Evolutionary conservation across 371 early-diverging fungal species (phyloP).

Genomic region (Blakeslea trispora): DNA sequence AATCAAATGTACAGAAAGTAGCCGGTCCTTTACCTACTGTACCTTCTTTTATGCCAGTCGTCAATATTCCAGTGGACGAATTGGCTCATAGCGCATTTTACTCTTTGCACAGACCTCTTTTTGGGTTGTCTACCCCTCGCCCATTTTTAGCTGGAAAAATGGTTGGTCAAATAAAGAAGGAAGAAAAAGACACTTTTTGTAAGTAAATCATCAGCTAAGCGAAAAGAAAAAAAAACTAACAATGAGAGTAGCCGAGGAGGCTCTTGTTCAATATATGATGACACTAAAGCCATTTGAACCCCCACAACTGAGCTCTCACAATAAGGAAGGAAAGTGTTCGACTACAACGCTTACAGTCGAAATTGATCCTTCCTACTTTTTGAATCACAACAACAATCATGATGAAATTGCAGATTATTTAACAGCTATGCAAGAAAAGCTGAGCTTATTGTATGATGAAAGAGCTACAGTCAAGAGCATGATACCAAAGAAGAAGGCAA

Average conservation of each 20-base stretch:
- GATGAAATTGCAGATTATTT: constrained; percentile 32
- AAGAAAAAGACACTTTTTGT: constrained; percentile 10
- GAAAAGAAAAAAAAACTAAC: neutral
- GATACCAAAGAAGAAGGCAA: constrained; percentile 13
- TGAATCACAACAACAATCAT: constrained; percentile 25
- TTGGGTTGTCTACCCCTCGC: constrained; percentile 21
- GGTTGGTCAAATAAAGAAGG: constrained; percentile 22
- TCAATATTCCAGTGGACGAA: constrained; percentile 48
- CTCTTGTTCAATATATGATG: constrained; percentile 22
- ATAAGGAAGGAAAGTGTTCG: constrained; percentile 3
- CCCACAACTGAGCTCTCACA: constrained; percentile 9
- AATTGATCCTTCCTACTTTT: constrained; percentile 27
- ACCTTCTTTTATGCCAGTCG: constrained; percentile 38
- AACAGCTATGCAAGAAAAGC: constrained; percentile 31
- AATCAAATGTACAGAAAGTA: constrained; percentile 5
- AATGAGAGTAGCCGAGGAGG: constrained; percentile 16
- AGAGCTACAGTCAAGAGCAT: constrained; percentile 5
- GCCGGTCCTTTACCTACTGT: constrained; percentile 6
- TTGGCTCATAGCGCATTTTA: constrained; percentile 52
- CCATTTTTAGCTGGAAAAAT: constrained; percentile 18
- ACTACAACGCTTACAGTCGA: constrained; percentile 30
- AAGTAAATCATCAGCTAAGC: neutral
- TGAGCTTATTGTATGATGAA: constrained; percentile 21
- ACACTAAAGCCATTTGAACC: constrained; percentile 22
- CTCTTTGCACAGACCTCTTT: constrained; percentile 45